Conservation (phyloP, 2,329 filamentous ascomycete genomes). For the Cadophora sp. region DNA sequence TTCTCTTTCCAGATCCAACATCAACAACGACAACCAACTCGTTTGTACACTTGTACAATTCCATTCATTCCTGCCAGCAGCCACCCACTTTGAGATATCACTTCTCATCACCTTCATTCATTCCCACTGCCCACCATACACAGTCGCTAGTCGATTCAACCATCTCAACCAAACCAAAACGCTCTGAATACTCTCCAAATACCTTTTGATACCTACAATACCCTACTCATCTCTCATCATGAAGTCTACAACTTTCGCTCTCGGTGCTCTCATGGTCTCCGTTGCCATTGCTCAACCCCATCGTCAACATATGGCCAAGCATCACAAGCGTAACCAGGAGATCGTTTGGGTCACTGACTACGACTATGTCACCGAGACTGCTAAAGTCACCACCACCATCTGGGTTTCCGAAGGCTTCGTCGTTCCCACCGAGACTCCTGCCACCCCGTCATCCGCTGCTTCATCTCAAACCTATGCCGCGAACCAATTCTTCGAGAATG, state of each 20-base stretch:
- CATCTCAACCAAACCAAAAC: neutral
- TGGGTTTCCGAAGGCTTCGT: constrained; percentile 48
- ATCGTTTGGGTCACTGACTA: constrained; percentile 58
- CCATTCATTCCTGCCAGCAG: constrained; percentile 22
- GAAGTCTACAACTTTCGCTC: constrained; percentile 45
- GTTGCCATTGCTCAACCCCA: constrained; percentile 45
- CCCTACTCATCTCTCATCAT: constrained; percentile 40
- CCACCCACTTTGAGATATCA: constrained; percentile 25
- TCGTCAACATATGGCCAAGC: constrained; percentile 42
- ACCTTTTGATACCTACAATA: neutral
- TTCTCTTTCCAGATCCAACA: neutral
- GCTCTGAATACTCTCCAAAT: neutral
- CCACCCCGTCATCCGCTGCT: constrained; percentile 25
- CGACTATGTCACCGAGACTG: constrained; percentile 54
- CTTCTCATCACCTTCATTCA: constrained; percentile 30
- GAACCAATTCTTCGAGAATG: constrained; percentile 38
- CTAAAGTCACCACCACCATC: constrained; percentile 48
- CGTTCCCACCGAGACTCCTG: constrained; percentile 21
- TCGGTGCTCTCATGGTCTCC: constrained; percentile 42
- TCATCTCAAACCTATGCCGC: constrained; percentile 20
- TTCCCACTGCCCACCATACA: constrained; percentile 1
- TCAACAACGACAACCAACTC: neutral
- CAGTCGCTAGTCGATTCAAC: constrained; percentile 27
- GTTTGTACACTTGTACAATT: constrained; percentile 25
- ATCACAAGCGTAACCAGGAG: constrained; percentile 40